A percentile compares a stretch with the other conserved stretches of the same genome.
Evolutionary conservation across 805 yeast genomes (phyloP).

Genomic region (Zygoascus bituminiphila): DNA sequence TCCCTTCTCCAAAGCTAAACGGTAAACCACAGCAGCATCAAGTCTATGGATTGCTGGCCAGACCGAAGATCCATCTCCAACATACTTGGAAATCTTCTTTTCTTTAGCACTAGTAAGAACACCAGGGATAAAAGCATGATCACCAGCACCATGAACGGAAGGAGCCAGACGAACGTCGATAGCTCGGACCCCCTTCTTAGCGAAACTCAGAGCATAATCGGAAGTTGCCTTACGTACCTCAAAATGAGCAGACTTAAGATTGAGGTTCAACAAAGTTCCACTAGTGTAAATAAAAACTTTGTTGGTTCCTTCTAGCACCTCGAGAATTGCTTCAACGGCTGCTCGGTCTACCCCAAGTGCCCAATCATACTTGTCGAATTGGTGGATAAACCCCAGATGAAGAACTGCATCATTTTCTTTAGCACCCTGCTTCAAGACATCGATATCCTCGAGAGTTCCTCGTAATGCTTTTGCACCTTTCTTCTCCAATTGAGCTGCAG

Average conservation of each 20-base stretch:
- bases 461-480: constrained; percentile 25
- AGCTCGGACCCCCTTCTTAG: constrained; percentile 26
- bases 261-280: constrained; percentile 19
- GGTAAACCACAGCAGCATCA: constrained; percentile 31
- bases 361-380: constrained; percentile 18
- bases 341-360: constrained; percentile 21
- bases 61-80: constrained; percentile 29
- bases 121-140: constrained; percentile 24
- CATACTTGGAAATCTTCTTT: constrained; percentile 28
- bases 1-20: constrained; percentile 25
- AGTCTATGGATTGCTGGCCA: constrained; percentile 30
- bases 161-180: constrained; percentile 28
- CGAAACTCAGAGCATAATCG: constrained; percentile 11
- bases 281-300: constrained; percentile 25
- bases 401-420: constrained; percentile 30
- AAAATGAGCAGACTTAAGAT: background rate
- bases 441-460: constrained; percentile 30
- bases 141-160: constrained; percentile 30
- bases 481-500: constrained; percentile 20
- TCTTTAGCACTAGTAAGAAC: constrained; percentile 12
- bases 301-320: constrained; percentile 26
- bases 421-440: constrained; percentile 25
- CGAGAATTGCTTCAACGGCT: constrained; percentile 27
- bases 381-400: constrained; percentile 33
- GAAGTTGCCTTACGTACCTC: constrained; percentile 9